Evolutionary conservation across 148 eudicot species (phyloP), one percentile per base, ranked within the genome.

Genomic region (Gaultheria prostrata): DNA sequence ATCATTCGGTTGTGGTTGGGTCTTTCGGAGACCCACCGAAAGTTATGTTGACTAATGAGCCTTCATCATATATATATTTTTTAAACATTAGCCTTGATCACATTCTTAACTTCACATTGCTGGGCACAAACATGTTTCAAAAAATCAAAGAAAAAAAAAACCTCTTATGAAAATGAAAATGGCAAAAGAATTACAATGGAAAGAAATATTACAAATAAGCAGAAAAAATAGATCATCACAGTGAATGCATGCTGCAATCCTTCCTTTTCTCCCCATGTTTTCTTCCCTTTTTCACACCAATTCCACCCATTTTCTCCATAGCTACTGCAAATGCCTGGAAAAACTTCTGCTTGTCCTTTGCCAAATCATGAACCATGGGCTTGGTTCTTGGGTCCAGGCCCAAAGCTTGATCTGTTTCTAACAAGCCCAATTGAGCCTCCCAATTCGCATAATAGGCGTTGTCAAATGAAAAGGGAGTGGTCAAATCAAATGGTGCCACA

Each of bases 401-500:
- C 57, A 94, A 84, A 24, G 90, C 95, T 50, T 97, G 97, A 50
- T 97, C 99, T 1, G 92, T 90, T 0, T 79, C 88, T 28, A 97
- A 43, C 76, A 97, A 48, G 4, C 99, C 99, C 91, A 93, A 80
- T 46, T 91, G 91, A 30, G 87, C 88, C 91, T 90, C 88, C 82
- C 94, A 91, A 59, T 97, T 97, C 79, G 91, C 93, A 85, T 90
- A 97, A 77, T 94, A 97, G 9, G 90, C 88, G 83, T 97, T 92
- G 83, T 97, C 99, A 84, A 97, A 94, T 53, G 85, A 39, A 76
- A 88, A 94, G 3, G 99, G 98, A 1, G 98, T 94, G 7, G 94
- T 91, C 8, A 93, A 98, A 86, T 96, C 99, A 86, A 94, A 92
- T 21, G 99, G 99, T 78, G 94, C 99, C 30, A 94, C 93, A 61